Evolutionary conservation across 1,139 yeast genomes (phyloP).

Genomic region (Hansenula lynferdii): DNA sequence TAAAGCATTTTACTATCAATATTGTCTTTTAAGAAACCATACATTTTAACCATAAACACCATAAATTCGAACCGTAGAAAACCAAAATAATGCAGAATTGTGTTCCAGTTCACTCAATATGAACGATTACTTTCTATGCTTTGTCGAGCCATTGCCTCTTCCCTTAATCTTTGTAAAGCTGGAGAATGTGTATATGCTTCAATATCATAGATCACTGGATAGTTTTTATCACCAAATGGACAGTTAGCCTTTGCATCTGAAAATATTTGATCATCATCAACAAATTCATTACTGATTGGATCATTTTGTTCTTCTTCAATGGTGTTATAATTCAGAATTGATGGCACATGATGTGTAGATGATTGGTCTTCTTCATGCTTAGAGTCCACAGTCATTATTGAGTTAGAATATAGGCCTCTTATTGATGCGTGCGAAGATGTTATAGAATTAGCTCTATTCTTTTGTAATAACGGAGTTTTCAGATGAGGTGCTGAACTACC

Average conservation of each 20-base stretch:
- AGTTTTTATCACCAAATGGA: constrained; percentile 52
- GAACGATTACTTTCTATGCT: constrained; percentile 1
- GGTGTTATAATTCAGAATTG: constrained; percentile 7
- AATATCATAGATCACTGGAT: constrained; percentile 50
- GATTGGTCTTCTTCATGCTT: constrained; percentile 7
- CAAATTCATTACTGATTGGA: constrained; percentile 28
- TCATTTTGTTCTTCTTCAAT: constrained; percentile 7
- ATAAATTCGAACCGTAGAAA: too few relatives aligned
- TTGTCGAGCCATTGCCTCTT: constrained; percentile 20
- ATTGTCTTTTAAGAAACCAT: too few relatives aligned
- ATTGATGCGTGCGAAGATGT: constrained; percentile 17
- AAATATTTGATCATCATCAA: constrained; percentile 38
- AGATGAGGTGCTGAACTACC: constrained; percentile 10
- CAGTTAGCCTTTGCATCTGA: constrained; percentile 34
- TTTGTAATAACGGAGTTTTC: constrained; percentile 14
- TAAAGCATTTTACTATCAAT: too few relatives aligned
- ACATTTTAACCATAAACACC: too few relatives aligned
- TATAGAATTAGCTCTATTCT: constrained; percentile 12
- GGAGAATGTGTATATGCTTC: constrained; percentile 33
- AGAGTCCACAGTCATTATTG: constrained; percentile 13
- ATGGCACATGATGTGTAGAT: constrained; percentile 3
- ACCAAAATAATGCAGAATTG: neutral
- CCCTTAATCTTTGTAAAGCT: constrained; percentile 25
- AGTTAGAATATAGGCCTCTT: constrained; percentile 16
- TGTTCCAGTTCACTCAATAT: neutral